Base-by-base conservation (phyloP, 1,284 basidiomycete species). In the Vanrija humicola region DNA sequence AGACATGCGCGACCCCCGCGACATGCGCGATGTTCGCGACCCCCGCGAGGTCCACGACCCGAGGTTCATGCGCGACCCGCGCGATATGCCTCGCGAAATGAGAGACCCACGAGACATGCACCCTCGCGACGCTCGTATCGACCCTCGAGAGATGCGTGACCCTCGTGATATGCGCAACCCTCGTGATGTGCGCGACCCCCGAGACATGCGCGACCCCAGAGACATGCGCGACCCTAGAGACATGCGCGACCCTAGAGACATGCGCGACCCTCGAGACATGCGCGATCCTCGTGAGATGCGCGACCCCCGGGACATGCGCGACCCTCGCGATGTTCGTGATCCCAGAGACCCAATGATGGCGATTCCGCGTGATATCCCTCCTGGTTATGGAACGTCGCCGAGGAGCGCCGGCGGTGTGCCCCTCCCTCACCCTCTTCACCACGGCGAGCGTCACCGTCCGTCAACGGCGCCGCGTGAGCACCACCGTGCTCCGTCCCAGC, bases 401-500 rank as follows among this genome's bases (percentile, higher is more conserved):
- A 46, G 50, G 16, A 59, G 57, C 21, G 55, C 55, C 8, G 55
- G 55, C 6, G 34, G 26, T 16, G 40, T 26, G 28, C 42, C 34
- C 6, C 48, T 48, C 10, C 46, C 39, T 16, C 38, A 45, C 21
- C 38, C 16, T 14, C 19, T 29, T 43, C 38, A 6, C 49, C 46
- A 45, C 12, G 38, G 48, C 6, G 50, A 52, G 6, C 46, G 56
- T 14, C 52, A 51, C 28, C 46, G 53, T 10, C 53, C 53, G 0
- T 42, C 43, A 5, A 42, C 56, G 1, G 50, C 47, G 19, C 52
- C 53, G 3, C 54, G 51, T 28, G 58, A 55, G 21, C 50, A 51
- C 38, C 56, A 45, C 29, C 46, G 43, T 23, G 10, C 39, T 25
- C 40, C 34, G 34, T 38, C 49, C 29, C 3, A 29, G 6, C 48